A percentile compares a stretch with the other conserved stretches of the same genome.
These are phyloP conservation scores for Chytriomyces hyalinus DNA, from an alignment of 192 early-diverging fungal genomes.

Conservation along the genomic window DNA sequence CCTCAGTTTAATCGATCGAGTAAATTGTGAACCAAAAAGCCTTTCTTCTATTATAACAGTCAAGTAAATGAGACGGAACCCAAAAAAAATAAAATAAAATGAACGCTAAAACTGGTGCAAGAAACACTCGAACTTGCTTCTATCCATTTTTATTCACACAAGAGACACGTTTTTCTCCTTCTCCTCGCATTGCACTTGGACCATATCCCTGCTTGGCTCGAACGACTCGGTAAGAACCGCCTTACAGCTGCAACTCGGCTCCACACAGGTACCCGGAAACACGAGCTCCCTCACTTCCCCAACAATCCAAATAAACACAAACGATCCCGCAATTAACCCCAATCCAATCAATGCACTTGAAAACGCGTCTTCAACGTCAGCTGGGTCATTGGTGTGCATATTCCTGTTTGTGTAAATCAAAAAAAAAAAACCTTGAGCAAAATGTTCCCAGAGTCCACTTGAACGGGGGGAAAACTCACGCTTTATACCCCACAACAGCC, in stretches of 20 bases:
- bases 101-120: not conserved
- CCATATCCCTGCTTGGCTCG: not conserved
- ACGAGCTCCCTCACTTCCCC: not conserved
- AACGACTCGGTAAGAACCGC: not conserved
- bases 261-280: slow-evolving; percentile 2
- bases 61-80: not conserved
- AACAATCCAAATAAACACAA: not conserved
- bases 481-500: slow-evolving; percentile 9
- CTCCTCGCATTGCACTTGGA: not conserved
- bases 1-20: not conserved
- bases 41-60: too few species aligned
- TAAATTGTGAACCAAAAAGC: not conserved
- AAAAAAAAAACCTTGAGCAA: not conserved
- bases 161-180: not conserved
- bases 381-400: not conserved
- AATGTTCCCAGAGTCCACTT: not conserved
- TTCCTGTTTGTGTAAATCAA: not conserved
- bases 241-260: not conserved
- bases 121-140: not conserved
- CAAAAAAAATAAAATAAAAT: not conserved
- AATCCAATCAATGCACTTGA: slow-evolving; percentile 2
- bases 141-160: not conserved
- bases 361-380: not conserved
- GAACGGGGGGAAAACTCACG: not conserved
- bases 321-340: not conserved